These are phyloP conservation scores for Penicillium janthinellum DNA, from an alignment of 2,329 filamentous ascomycete species.

Conservation along the genomic window DNA sequence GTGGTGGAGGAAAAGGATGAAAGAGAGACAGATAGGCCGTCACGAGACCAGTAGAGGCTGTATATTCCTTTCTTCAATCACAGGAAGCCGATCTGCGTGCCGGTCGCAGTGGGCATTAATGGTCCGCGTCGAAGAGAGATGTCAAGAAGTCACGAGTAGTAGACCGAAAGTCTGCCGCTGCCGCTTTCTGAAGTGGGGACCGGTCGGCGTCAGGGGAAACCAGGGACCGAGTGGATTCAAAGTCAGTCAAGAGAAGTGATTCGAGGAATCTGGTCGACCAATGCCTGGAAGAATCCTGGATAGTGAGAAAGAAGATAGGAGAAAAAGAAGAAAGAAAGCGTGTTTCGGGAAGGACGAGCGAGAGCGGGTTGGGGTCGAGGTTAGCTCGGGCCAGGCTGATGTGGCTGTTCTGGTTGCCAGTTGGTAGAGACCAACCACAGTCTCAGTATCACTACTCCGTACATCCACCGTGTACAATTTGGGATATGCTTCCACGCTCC, in stretches of 20 bases:
- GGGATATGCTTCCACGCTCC: neutral
- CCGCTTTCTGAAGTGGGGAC: constrained; percentile 29
- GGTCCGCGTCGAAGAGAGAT: constrained; percentile 28
- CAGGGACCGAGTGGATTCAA: constrained; percentile 24
- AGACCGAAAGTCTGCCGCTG: constrained; percentile 27
- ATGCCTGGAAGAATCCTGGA: neutral
- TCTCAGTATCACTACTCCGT: neutral
- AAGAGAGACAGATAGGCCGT: constrained; percentile 10
- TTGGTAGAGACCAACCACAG: constrained; percentile 1
- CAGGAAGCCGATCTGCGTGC: constrained; percentile 23
- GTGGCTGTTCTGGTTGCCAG: constrained; percentile 12
- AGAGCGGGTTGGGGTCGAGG: constrained; percentile 15
- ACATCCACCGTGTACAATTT: neutral
- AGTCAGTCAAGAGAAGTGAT: neutral
- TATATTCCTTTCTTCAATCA: constrained; percentile 4
- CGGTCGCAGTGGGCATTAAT: constrained; percentile 24
- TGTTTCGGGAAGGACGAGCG: constrained; percentile 2
- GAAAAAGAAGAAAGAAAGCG: neutral
- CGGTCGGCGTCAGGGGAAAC: constrained; percentile 30
- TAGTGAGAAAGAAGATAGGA: constrained; percentile 2
- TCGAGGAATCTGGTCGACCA: neutral
- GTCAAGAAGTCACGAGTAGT: constrained; percentile 21
- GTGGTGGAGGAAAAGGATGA: constrained; percentile 12
- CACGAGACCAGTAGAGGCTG: neutral
- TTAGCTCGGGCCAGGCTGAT: constrained; percentile 12